Evolutionary conservation across 192 early-diverging fungal species (phyloP).

Genomic region (Backusella liffmaniae): DNA sequence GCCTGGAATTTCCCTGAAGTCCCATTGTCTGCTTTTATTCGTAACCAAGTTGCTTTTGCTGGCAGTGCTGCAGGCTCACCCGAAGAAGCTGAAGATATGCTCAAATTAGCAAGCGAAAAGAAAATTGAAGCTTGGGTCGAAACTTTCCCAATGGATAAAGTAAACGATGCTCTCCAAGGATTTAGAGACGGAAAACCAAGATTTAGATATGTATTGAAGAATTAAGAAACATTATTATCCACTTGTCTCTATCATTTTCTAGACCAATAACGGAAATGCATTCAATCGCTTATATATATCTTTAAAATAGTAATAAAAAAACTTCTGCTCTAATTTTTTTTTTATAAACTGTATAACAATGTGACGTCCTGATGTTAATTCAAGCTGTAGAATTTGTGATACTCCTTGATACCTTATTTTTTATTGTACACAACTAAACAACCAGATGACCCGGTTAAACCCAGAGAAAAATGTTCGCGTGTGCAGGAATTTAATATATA

Average conservation of each 20-base stretch:
- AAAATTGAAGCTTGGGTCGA: slow-evolving; percentile 56
- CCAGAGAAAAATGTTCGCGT: too few relatives aligned
- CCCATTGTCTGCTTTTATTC: not conserved
- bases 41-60: not conserved
- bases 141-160: slow-evolving; percentile 54
- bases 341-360: too few relatives aligned
- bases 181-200: slow-evolving; percentile 62
- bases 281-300: not conserved
- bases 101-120: slow-evolving; percentile 59
- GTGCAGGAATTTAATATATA: too few relatives aligned
- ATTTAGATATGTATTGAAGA: slow-evolving; percentile 73
- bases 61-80: slow-evolving; percentile 19
- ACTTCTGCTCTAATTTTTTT: too few relatives aligned
- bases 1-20: not conserved
- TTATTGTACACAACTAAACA: too few relatives aligned
- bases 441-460: too few relatives aligned
- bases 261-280: not conserved
- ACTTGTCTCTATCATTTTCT: not conserved
- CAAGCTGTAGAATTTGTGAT: too few relatives aligned
- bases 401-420: too few relatives aligned
- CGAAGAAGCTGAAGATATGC: slow-evolving; percentile 53
- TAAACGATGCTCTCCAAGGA: slow-evolving; percentile 60
- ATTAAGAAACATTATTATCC: slow-evolving; percentile 26
- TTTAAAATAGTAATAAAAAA: too few relatives aligned
- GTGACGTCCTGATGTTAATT: too few relatives aligned